Conservation (phyloP, 176 grass and related monocot genomes). For the Poa annua region DNA sequence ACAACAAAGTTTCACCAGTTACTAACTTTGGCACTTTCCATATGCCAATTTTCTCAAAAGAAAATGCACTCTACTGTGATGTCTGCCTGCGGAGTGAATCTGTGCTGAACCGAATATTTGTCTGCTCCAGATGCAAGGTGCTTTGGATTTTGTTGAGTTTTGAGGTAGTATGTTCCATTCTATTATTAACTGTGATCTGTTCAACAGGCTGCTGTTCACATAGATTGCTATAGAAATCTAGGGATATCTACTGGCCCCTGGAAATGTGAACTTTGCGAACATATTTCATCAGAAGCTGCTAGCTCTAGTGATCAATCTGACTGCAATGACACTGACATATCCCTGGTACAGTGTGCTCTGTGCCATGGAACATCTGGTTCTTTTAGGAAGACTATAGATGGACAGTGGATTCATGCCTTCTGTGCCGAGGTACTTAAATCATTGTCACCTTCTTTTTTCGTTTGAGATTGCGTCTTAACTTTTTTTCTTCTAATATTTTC, state of each 20-base stretch:
- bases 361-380: conserved; percentile 84
- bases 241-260: conserved; percentile 71
- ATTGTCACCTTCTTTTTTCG: conserved; percentile 26
- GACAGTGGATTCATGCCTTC: conserved; percentile 93
- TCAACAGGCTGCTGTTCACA: conserved; percentile 86
- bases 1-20: conserved; percentile 66
- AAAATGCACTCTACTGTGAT: conserved; percentile 83
- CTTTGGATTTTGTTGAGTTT: conserved; percentile 37
- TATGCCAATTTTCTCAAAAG: conserved; percentile 80
- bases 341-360: conserved; percentile 58
- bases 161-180: background rate
- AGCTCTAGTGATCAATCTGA: conserved; percentile 49
- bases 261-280: conserved; percentile 93
- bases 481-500: conserved; percentile 37
- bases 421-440: conserved; percentile 89
- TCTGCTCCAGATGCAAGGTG: conserved; percentile 96
- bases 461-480: conserved; percentile 3
- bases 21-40: conserved; percentile 64
- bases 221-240: conserved; percentile 87
- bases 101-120: conserved; percentile 84
- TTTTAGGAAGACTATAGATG: conserved; percentile 83
- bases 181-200: conserved; percentile 41
- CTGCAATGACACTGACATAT: conserved; percentile 41
- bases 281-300: conserved; percentile 44
- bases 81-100: conserved; percentile 85